Evolutionary conservation across 2,329 filamentous ascomycete species (phyloP).

Genomic region (Neopestalotiopsis sp.): DNA sequence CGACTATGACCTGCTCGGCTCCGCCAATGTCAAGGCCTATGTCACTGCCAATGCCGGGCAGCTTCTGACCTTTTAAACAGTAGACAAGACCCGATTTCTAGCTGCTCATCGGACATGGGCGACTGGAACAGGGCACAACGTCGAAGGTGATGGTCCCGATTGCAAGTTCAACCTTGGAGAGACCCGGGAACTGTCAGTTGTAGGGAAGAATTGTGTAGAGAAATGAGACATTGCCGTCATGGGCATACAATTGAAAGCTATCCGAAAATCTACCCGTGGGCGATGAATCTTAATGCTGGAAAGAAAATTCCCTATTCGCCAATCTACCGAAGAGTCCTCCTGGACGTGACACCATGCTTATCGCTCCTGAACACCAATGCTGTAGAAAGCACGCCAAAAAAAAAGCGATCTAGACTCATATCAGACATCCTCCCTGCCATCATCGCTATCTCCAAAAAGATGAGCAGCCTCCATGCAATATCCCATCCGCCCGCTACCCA

Average conservation of each 20-base stretch:
- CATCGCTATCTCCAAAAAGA: conserved; percentile 73
- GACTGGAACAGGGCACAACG: no score
- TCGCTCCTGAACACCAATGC: conserved; percentile 8
- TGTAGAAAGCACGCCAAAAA: conserved; percentile 4
- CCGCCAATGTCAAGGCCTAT: conserved; percentile 20
- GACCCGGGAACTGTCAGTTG: background rate
- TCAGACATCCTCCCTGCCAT: conserved; percentile 38
- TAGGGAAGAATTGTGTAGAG: background rate
- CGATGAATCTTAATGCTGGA: background rate
- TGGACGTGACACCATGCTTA: background rate
- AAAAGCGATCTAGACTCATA: background rate
- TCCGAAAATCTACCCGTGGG: conserved; percentile 2
- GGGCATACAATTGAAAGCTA: background rate
- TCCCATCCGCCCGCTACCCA: conserved; percentile 69
- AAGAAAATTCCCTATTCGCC: conserved; percentile 5
- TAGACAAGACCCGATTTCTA: no score
- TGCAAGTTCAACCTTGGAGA: background rate
- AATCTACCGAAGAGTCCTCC: conserved; percentile 2
- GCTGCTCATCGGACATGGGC: no score
- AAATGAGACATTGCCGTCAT: background rate
- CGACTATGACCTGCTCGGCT: conserved; percentile 19
- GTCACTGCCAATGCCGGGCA: conserved; percentile 19
- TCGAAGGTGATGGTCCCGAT: no score
- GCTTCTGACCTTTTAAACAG: conserved; percentile 16
- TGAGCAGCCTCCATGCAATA: conserved; percentile 93